Evolutionary conservation across 1,284 basidiomycete species (phyloP).

Genomic region (Sporisorium scitamineum): DNA sequence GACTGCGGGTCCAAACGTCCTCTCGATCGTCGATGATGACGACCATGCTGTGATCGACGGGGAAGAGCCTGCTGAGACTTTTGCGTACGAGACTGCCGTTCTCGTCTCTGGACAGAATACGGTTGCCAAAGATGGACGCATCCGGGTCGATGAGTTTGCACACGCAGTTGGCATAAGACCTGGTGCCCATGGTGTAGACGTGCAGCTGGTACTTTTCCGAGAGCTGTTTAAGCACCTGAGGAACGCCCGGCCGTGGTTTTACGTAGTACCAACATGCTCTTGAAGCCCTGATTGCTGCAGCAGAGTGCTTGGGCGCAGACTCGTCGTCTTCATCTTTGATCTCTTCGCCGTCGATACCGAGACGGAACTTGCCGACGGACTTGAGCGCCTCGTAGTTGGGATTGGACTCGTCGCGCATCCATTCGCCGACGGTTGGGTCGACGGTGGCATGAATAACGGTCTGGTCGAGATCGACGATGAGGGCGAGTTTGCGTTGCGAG

Average conservation of each 20-base stretch:
- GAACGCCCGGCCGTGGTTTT: conserved; percentile 89
- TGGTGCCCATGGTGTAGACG: conserved; percentile 99
- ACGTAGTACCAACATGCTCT: conserved; percentile 92
- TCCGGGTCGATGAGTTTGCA: conserved; percentile 93
- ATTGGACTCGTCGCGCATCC: conserved; percentile 86
- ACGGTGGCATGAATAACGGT: conserved; percentile 99
- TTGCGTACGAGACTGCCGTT: conserved; percentile 85
- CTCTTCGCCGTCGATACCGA: conserved; percentile 81
- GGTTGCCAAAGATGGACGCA: conserved; percentile 83
- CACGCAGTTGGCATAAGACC: conserved; percentile 94
- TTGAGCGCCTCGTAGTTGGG: conserved; percentile 89
- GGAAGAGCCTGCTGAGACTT: conserved; percentile 88
- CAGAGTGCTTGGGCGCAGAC: conserved; percentile 24
- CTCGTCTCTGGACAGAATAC: conserved; percentile 92
- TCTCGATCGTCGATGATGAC: conserved; percentile 98
- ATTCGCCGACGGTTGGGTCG: conserved; percentile 96
- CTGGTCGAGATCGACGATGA: conserved; percentile 98
- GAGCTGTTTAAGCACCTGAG: conserved; percentile 79
- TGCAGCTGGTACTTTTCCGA: conserved; percentile 94
- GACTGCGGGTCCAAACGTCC: conserved; percentile 94
- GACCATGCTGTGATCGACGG: conserved; percentile 94
- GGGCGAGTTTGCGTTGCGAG: conserved; percentile 81
- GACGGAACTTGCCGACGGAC: conserved; percentile 84
- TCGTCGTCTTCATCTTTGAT: conserved; percentile 41
- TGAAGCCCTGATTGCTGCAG: conserved; percentile 21